Percentiles rank a stretch among this genome's conserved stretches.
Evolutionary conservation across 805 yeast genomes (phyloP).

Genomic region (Debaryomyces hansenii): DNA sequence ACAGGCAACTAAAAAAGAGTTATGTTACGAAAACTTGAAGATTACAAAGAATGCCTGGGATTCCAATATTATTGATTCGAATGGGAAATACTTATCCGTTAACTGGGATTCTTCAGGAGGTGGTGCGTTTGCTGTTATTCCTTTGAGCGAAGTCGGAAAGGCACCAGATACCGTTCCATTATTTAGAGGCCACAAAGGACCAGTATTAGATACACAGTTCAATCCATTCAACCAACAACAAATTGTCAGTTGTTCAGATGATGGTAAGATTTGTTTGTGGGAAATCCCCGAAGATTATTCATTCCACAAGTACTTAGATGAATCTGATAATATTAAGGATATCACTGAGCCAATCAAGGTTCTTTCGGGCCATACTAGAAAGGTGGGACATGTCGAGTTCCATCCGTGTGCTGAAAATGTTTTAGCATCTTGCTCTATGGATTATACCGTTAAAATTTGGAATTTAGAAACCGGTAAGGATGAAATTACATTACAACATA

Average conservation of each 20-base stretch:
- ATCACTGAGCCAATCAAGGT: slow-evolving; percentile 63
- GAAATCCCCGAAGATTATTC: slow-evolving; percentile 81
- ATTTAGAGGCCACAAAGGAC: slow-evolving; percentile 94
- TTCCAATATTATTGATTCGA: slow-evolving; percentile 82
- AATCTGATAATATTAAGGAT: slow-evolving; percentile 61
- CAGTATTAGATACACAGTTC: slow-evolving; percentile 93
- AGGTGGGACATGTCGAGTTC: slow-evolving; percentile 88
- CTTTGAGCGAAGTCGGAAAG: slow-evolving; percentile 82
- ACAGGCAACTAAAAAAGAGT: slow-evolving; percentile 71
- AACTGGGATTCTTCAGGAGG: slow-evolving; percentile 97
- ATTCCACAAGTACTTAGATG: slow-evolving; percentile 57
- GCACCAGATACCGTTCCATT: slow-evolving; percentile 91
- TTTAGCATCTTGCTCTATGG: slow-evolving; percentile 87
- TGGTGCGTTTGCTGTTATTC: slow-evolving; percentile 95
- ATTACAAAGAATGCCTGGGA: slow-evolving; percentile 95
- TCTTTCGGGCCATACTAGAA: slow-evolving; percentile 84
- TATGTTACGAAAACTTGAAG: slow-evolving; percentile 71
- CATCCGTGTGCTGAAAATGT: slow-evolving; percentile 88
- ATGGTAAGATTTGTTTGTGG: slow-evolving; percentile 82
- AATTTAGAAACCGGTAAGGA: slow-evolving; percentile 74
- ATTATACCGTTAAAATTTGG: slow-evolving; percentile 91
- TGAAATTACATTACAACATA: slow-evolving; percentile 73
- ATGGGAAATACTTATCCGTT: slow-evolving; percentile 81
- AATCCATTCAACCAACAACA: slow-evolving; percentile 82
- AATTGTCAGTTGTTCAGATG: slow-evolving; percentile 78